These are phyloP conservation scores for Acidiella bohemica DNA, from an alignment of 495 filamentous ascomycete species.

Conservation along the genomic window DNA sequence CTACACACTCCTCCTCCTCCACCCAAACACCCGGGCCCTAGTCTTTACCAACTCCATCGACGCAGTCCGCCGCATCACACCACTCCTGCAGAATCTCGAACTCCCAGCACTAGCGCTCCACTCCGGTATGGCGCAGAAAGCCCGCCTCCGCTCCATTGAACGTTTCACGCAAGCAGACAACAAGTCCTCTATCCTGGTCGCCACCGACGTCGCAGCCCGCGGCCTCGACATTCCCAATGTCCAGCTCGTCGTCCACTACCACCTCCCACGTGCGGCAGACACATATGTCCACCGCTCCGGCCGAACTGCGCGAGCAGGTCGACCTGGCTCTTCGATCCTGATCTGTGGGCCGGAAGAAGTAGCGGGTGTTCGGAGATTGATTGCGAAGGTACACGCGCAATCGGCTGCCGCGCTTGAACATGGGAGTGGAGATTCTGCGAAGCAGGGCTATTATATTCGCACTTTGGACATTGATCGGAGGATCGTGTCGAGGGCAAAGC, in stretches of 20 bases:
- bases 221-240: constrained; percentile 88
- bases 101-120: constrained; percentile 70
- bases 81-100: constrained; percentile 70
- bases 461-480: constrained; percentile 74
- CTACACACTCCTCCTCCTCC: constrained; percentile 72
- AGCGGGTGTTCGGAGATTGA: constrained; percentile 63
- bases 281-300: constrained; percentile 92
- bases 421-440: constrained; percentile 29
- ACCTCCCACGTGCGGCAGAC: constrained; percentile 82
- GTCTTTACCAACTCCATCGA: constrained; percentile 94
- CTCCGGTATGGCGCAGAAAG: constrained; percentile 91
- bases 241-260: constrained; percentile 83
- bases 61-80: constrained; percentile 73
- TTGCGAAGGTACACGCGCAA: constrained; percentile 68
- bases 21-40: constrained; percentile 60
- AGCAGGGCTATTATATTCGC: constrained; percentile 47
- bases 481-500: constrained; percentile 58
- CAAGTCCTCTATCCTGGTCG: constrained; percentile 61
- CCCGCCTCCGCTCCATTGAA: constrained; percentile 83
- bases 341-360: constrained; percentile 89
- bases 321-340: constrained; percentile 64
- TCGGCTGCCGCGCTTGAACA: not conserved
- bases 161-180: constrained; percentile 49
- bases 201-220: constrained; percentile 92
- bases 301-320: constrained; percentile 75